These are phyloP conservation scores for Hemileccinum impolitum DNA, from an alignment of 768 basidiomycete species.

Conservation along the genomic window DNA sequence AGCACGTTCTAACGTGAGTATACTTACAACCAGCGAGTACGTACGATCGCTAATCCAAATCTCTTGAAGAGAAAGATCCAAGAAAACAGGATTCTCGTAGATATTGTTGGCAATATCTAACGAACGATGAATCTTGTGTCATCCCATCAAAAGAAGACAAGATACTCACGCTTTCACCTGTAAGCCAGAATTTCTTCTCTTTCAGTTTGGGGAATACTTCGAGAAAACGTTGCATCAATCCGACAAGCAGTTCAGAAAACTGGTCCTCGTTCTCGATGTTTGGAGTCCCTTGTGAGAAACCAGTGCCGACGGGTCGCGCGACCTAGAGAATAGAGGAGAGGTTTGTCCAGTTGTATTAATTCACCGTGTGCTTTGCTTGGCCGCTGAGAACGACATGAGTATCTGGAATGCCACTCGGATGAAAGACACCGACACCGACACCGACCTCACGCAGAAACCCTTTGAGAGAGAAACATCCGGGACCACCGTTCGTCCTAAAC, in stretches of 20 bases:
- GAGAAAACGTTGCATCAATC: conserved; percentile 72
- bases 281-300: conserved; percentile 68
- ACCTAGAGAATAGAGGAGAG: conserved; percentile 71
- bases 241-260: conserved; percentile 50
- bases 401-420: conserved; percentile 15
- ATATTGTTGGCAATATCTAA: conserved; percentile 75
- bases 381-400: conserved; percentile 45
- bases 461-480: conserved; percentile 72
- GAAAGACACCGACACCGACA: conserved; percentile 34
- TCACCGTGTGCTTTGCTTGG: conserved; percentile 58
- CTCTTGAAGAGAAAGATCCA: conserved; percentile 62
- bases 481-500: conserved; percentile 74
- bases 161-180: conserved; percentile 68
- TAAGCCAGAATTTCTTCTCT: conserved; percentile 64
- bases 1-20: background rate
- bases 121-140: background rate
- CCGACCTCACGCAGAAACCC: conserved; percentile 75
- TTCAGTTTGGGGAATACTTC: conserved; percentile 72
- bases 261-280: conserved; percentile 57
- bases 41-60: conserved; percentile 72
- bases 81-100: conserved; percentile 48
- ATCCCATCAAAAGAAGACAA: background rate
- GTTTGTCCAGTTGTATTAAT: conserved; percentile 77
- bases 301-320: conserved; percentile 79
- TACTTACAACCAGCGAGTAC: conserved; percentile 17